Evolutionary conservation across 2,329 filamentous ascomycete species (phyloP), one percentile per base, ranked within the genome.

Genomic region (Ophiostoma pallidulum): DNA sequence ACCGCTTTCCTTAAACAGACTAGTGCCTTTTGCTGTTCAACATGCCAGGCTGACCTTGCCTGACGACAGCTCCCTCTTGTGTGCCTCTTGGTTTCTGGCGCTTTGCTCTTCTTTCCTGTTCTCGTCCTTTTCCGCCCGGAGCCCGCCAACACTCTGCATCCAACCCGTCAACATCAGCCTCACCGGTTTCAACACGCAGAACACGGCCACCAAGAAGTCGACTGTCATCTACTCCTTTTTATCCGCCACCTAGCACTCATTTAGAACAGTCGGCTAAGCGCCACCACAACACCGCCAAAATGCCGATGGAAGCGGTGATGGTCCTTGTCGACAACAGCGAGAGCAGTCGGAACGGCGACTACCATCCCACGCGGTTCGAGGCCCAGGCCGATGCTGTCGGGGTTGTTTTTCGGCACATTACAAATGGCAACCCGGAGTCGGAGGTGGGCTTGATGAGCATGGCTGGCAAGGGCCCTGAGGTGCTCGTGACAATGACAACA

Each of bases 261-360:
- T 20, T 38, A 20, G 22, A 28, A 31, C 16, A 22, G 28, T 20
- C 22, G 38, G 29, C 37, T 19, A 33, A 7, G 41, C 8, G 32
- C 46, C 51, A 40, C 45, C 43, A 20, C 18, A 31, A 28, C 39
- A 48, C 41, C 47, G 36, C 66, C 80, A 90, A 76, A 63, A 98
- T 98, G 92, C 86, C 84, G 70, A 83, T 98, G 69, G 92, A 98
- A 82, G 94, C 92, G 72, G 94, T 94, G 54, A 97, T 98, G 90
- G 87, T 98, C 68, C 83, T 97, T 77, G 88, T 97, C 62, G 92
- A 98, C 78, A 98, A 97, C 77, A 96, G 90, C 74, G 92, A 98
- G 74, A 90, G 86, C 72, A 94, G 88, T 74, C 82, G 92, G 65
- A 98, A 98, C 70, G 92, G 94, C 64, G 92, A 98, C 67, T 77